Percentiles rank a stretch among this genome's conserved stretches.
Conservation (phyloP, 495 filamentous ascomycete species). For the Xeromyces bisporus region DNA sequence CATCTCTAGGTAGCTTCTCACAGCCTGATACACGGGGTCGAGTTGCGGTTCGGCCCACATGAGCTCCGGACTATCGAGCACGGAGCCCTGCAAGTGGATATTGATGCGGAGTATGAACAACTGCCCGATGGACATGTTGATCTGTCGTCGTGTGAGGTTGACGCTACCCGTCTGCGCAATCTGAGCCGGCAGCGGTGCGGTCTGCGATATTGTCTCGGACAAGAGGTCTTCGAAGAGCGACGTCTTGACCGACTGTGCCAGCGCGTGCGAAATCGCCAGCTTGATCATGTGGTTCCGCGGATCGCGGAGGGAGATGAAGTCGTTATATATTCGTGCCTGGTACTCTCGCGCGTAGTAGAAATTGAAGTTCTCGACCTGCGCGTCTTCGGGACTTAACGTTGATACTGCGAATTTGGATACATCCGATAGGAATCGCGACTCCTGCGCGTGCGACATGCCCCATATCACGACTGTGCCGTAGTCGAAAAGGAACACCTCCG, state of each 20-base stretch:
- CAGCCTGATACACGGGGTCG: conserved; percentile 88
- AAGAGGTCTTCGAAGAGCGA: conserved; percentile 92
- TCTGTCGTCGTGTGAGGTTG: conserved; percentile 61
- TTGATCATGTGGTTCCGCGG: conserved; percentile 97
- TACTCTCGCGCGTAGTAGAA: conserved; percentile 98
- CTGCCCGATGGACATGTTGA: conserved; percentile 98
- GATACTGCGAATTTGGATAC: conserved; percentile 90
- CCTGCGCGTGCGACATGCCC: conserved; percentile 80
- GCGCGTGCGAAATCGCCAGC: conserved; percentile 84
- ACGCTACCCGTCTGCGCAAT: conserved; percentile 87
- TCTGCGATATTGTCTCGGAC: conserved; percentile 78
- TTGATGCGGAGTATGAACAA: conserved; percentile 94
- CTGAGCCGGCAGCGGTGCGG: conserved; percentile 75
- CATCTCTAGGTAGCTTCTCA: conserved; percentile 92
- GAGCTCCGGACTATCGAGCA: conserved; percentile 91
- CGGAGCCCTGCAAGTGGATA: conserved; percentile 90
- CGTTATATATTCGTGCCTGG: conserved; percentile 96
- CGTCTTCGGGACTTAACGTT: conserved; percentile 70
- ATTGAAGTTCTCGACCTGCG: conserved; percentile 95
- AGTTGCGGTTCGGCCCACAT: conserved; percentile 98
- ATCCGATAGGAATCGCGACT: conserved; percentile 78
- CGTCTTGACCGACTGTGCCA: conserved; percentile 92
- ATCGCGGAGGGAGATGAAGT: conserved; percentile 86
- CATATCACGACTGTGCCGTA: conserved; percentile 99
- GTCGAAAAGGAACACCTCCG: conserved; percentile 89